Percentiles rank a stretch among this genome's conserved stretches.
phyloP scores from a whole-genome alignment of 2,329 filamentous ascomycete species.

The Stylonectria norvegica region DNA sequence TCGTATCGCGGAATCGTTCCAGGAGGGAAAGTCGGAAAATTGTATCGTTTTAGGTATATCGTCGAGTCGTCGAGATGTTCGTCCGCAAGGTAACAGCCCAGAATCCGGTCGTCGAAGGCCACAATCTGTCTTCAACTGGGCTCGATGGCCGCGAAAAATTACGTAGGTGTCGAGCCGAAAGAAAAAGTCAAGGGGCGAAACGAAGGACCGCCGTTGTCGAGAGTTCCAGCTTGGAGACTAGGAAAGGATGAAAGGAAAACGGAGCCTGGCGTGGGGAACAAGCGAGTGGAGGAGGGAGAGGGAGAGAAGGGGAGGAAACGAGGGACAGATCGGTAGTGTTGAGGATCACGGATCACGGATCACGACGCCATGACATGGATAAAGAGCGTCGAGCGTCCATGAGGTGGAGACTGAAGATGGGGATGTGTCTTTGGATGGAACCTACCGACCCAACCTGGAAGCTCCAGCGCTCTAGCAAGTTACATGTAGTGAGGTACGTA shows the following conservation, averaged over 20 bases:
- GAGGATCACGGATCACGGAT: conserved; percentile 14
- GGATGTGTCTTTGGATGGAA: no score
- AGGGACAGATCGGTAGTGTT: conserved; percentile 12
- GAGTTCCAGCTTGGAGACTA: conserved; percentile 2
- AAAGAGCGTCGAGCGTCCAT: no score
- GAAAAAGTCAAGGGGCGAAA: conserved; percentile 12
- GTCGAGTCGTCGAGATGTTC: no score
- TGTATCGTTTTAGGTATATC: background rate
- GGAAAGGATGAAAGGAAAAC: background rate
- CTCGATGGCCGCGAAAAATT: no score
- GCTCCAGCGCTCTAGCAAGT: no score
- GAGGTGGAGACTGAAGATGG: conserved; percentile 4
- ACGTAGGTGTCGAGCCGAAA: conserved; percentile 17
- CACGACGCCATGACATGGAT: conserved; percentile 16
- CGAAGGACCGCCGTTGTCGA: conserved; percentile 7
- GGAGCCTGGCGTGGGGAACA: background rate
- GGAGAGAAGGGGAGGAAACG: conserved; percentile 8
- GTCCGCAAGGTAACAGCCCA: no score
- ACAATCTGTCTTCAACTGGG: no score
- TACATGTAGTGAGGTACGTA: no score
- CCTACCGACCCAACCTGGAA: no score
- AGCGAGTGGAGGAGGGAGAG: conserved; percentile 4
- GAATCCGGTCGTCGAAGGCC: no score
- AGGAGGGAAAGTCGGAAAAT: background rate
- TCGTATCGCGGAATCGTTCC: no score